These are phyloP conservation scores for Colletotrichum lentis DNA, from an alignment of 2,329 filamentous ascomycete species.

Conservation along the genomic window DNA sequence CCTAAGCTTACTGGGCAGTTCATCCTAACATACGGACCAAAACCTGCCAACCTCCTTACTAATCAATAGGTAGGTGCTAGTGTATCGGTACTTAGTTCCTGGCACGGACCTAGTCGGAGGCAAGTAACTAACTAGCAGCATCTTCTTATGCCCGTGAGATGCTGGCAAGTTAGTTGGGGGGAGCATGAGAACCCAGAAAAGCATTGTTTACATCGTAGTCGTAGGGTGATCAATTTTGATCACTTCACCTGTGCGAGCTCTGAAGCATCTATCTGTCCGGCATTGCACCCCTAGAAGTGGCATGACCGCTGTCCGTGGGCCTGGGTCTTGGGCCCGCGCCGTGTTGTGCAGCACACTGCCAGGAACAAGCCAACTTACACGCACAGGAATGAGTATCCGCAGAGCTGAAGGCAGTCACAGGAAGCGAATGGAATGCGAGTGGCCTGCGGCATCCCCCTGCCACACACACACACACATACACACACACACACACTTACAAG, in stretches of 20 bases:
- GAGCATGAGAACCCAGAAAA: constrained; percentile 15
- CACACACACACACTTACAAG: background rate
- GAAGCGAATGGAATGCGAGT: background rate
- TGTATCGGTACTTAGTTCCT: background rate
- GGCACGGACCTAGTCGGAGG: background rate
- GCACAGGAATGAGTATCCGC: background rate
- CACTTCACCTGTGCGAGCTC: constrained; percentile 19
- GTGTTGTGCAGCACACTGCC: constrained; percentile 15
- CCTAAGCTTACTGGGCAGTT: constrained; percentile 20
- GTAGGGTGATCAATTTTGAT: background rate
- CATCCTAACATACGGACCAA: constrained; percentile 26
- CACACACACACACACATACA: too few relatives aligned
- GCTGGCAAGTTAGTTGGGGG: background rate
- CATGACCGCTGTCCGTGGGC: constrained; percentile 7
- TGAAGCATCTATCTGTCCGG: background rate
- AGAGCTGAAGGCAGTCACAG: background rate
- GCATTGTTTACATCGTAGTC: background rate
- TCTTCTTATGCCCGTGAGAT: background rate
- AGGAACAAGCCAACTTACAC: constrained; percentile 3
- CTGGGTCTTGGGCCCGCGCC: constrained; percentile 22
- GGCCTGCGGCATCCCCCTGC: background rate
- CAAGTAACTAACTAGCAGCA: background rate
- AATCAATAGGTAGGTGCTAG: too few relatives aligned
- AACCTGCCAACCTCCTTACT: background rate
- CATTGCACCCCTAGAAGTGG: background rate